Conservation (phyloP, 2,329 filamentous ascomycete species). For the Exophiala xenobiotica region DNA sequence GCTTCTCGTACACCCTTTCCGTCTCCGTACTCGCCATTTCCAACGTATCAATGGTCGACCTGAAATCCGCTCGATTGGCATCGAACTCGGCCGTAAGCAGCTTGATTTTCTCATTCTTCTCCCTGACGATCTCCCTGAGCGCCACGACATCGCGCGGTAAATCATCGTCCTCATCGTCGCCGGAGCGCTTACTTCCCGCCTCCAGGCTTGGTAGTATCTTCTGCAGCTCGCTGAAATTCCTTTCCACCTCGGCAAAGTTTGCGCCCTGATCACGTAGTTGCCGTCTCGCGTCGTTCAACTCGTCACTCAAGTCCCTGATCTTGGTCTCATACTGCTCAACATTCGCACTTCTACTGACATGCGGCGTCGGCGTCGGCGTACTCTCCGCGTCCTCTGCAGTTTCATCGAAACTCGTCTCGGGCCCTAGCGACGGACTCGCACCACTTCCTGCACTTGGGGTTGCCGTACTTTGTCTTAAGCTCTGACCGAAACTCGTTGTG, state of each 20-base stretch:
- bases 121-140: conserved; percentile 76
- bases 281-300: conserved; percentile 74
- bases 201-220: conserved; percentile 59
- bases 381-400: conserved; percentile 53
- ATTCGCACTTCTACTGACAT: conserved; percentile 29
- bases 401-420: conserved; percentile 36
- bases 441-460: conserved; percentile 12
- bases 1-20: conserved; percentile 80
- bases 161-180: conserved; percentile 36
- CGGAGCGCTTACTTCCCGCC: conserved; percentile 47
- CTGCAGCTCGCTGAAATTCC: conserved; percentile 77
- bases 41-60: conserved; percentile 93
- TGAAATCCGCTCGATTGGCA: conserved; percentile 88
- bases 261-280: conserved; percentile 83
- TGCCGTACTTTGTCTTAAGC: conserved; percentile 29
- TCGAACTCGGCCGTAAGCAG: conserved; percentile 94
- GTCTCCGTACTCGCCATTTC: conserved; percentile 96
- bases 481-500: conserved; percentile 38
- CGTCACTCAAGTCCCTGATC: conserved; percentile 70
- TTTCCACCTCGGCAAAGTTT: conserved; percentile 85
- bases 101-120: conserved; percentile 96
- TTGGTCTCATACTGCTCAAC: conserved; percentile 30
- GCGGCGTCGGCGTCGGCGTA: conserved; percentile 44
- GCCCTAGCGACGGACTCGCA: conserved; percentile 31
- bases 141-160: conserved; percentile 65